These are phyloP conservation scores for Sclerotiophoma versabilis DNA, from an alignment of 2,329 filamentous ascomycete genomes.

Conservation along the genomic window DNA sequence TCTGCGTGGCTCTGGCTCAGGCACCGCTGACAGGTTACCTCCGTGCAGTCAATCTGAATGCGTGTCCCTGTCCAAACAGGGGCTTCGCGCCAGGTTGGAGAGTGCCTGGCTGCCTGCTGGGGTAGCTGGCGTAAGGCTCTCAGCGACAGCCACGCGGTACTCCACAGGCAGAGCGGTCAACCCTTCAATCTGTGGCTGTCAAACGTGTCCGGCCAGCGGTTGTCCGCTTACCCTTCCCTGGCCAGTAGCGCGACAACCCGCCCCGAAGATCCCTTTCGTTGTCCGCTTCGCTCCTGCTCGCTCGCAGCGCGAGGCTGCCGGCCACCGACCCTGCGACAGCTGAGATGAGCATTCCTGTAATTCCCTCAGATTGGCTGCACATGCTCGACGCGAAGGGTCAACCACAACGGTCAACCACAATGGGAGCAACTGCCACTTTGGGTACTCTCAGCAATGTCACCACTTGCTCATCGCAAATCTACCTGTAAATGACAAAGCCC, in stretches of 20 bases:
- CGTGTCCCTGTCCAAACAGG: slow-evolving; percentile 2
- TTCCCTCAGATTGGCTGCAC: slow-evolving; percentile 5
- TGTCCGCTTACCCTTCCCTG: slow-evolving; percentile 22
- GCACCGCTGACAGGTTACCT: slow-evolving; percentile 4
- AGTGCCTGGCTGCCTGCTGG: slow-evolving; percentile 31
- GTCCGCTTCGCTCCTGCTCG: slow-evolving; percentile 5
- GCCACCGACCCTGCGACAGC: slow-evolving; percentile 14
- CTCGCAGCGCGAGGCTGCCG: slow-evolving; percentile 14
- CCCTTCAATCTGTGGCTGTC: slow-evolving; percentile 35
- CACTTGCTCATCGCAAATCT: slow-evolving; percentile 1
- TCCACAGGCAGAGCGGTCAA: slow-evolving; percentile 35
- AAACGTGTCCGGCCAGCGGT: slow-evolving; percentile 24
- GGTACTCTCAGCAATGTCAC: not conserved
- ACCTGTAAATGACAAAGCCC: slow-evolving; percentile 8
- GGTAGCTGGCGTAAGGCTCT: slow-evolving; percentile 35
- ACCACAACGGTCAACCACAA: not conserved
- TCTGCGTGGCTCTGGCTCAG: slow-evolving; percentile 14
- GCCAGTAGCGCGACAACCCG: slow-evolving; percentile 10
- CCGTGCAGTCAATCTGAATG: slow-evolving; percentile 1
- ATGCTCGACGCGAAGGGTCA: not conserved
- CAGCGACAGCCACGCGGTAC: slow-evolving; percentile 29
- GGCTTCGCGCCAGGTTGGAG: slow-evolving; percentile 11
- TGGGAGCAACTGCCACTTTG: slow-evolving; percentile 5
- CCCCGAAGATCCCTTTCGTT: slow-evolving; percentile 8
- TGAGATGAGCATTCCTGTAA: slow-evolving; percentile 16